Base-by-base conservation (phyloP, 169 alveolate species). In the Plasmodium vivax region DNA sequence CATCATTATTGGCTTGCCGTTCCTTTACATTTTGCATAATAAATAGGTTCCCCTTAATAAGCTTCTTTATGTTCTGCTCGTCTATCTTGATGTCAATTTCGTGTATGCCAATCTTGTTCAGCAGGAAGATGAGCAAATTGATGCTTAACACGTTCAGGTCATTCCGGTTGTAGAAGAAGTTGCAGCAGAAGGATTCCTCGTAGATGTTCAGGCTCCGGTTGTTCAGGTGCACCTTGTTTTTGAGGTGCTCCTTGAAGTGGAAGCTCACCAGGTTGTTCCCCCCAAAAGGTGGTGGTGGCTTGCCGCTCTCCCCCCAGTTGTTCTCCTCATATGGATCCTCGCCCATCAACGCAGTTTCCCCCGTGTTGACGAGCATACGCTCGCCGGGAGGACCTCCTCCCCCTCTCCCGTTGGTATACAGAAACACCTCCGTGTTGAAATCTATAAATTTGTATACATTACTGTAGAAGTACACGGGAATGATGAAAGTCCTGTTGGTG, bases 161-260 rank as follows among this genome's bases (percentile, higher is more conserved):
- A 54, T 90, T 90, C 23, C 58, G 30, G 4, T 90, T 90, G 51
- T 90, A 90, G 43, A 90, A 62, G n/a, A 90, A 90, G 12, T 68
- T 90, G 51, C 90, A 80, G 27, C 94, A 90, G 82, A 62, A 90
- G n/a, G 54, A 23, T 90, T 90, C 94, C 68, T 90, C 94, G 38
- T 90, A 90, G n/a, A 90, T 32, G 47, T 90, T 90, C n/a, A 90
- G 23, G 6, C 94, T 90, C 43, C 27, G 62, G n/a, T 81, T 90
- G 32, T 80, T 90, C 19, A 90, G 43, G n/a, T 80, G 88, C 3
- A 80, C 54, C 68, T 80, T 79, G 23, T 90, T 80, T 54, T 87
- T 54, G 4, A 87, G 27, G 6, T 79, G 38, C 8, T 34, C 45
- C 68, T 87, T 87, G 30, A 87, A 87, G 23, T 87, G 81, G 47